These are phyloP conservation scores for Ilyonectria mors-panacis DNA, from an alignment of 2,329 filamentous ascomycete species.

Conservation along the genomic window DNA sequence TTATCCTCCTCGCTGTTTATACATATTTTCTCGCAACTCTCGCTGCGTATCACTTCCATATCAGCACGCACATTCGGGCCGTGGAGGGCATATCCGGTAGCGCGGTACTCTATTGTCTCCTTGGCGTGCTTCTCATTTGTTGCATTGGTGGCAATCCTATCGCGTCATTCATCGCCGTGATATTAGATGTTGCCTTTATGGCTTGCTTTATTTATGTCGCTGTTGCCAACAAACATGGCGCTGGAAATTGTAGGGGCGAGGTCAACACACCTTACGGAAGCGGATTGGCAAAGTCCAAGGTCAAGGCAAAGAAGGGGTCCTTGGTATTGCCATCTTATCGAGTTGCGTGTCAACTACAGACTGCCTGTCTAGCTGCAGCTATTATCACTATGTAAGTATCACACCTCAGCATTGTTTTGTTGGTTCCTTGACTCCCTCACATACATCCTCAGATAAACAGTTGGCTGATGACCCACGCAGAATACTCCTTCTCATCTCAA, in stretches of 20 bases:
- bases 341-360: slow-evolving; percentile 80
- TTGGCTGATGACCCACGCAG: neutral
- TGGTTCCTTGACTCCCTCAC: neutral
- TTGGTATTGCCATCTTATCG: slow-evolving; percentile 60
- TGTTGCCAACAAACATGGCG: slow-evolving; percentile 77
- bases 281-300: slow-evolving; percentile 67
- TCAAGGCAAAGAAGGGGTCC: slow-evolving; percentile 59
- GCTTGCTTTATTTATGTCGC: slow-evolving; percentile 86
- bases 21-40: slow-evolving; percentile 86
- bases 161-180: slow-evolving; percentile 79
- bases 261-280: slow-evolving; percentile 78
- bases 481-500: neutral
- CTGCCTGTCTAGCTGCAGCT: slow-evolving; percentile 80
- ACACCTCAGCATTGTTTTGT: neutral
- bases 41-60: slow-evolving; percentile 72
- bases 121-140: slow-evolving; percentile 80
- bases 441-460: neutral
- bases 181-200: slow-evolving; percentile 82
- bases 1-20: slow-evolving; percentile 80
- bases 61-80: slow-evolving; percentile 76
- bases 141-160: slow-evolving; percentile 81
- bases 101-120: slow-evolving; percentile 79
- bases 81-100: slow-evolving; percentile 83
- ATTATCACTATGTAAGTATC: slow-evolving; percentile 76
- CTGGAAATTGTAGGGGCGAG: slow-evolving; percentile 70